These are phyloP conservation scores for Curvularia lunata DNA, from an alignment of 2,329 filamentous ascomycete species.

Conservation along the genomic window DNA sequence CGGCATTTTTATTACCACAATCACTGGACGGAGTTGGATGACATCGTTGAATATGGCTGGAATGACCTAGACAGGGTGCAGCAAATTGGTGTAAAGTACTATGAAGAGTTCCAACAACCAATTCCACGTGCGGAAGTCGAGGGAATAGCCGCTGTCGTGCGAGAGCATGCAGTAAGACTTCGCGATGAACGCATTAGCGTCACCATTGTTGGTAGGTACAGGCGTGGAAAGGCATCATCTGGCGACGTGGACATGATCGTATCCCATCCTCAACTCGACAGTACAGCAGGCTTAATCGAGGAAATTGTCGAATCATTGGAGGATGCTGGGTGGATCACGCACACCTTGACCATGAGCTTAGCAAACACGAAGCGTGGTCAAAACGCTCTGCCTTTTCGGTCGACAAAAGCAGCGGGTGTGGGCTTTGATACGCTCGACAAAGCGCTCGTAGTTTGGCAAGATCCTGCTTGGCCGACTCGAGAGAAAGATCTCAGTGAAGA, in stretches of 20 bases:
- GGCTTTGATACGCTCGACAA: slow-evolving; percentile 93
- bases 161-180: slow-evolving; percentile 70
- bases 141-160: slow-evolving; percentile 67
- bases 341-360: slow-evolving; percentile 75
- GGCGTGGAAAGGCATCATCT: slow-evolving; percentile 73
- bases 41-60: slow-evolving; percentile 86
- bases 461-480: slow-evolving; percentile 59
- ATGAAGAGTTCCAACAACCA: slow-evolving; percentile 77
- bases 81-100: slow-evolving; percentile 93
- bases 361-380: slow-evolving; percentile 77
- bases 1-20: slow-evolving; percentile 78
- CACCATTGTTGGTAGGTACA: slow-evolving; percentile 79
- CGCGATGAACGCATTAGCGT: slow-evolving; percentile 62
- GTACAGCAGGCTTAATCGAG: slow-evolving; percentile 73
- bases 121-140: slow-evolving; percentile 79
- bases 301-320: slow-evolving; percentile 77
- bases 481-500: slow-evolving; percentile 44
- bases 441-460: slow-evolving; percentile 89
- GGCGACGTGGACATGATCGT: slow-evolving; percentile 89
- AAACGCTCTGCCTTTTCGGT: slow-evolving; percentile 62
- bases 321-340: slow-evolving; percentile 73
- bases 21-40: slow-evolving; percentile 83
- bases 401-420: slow-evolving; percentile 50
- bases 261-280: slow-evolving; percentile 73
- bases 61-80: slow-evolving; percentile 74